Base-by-base conservation (phyloP, 1,139 yeast species). In the Debaryomyces subglobosus region DNA sequence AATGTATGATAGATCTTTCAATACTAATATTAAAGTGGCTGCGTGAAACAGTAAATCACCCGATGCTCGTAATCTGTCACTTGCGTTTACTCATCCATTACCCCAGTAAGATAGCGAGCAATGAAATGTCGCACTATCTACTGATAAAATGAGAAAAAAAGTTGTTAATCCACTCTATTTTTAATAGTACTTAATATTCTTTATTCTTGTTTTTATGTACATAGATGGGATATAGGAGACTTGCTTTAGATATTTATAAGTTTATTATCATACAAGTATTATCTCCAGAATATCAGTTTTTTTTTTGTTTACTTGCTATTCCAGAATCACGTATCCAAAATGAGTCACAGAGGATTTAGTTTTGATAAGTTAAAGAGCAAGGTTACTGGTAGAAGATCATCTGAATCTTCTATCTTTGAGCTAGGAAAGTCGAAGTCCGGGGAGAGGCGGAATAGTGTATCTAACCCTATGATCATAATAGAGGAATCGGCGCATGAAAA, bases 381-480 rank as follows among this genome's bases (percentile, higher is more conserved):
- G 40, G 64, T 62, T 3, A 48, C 51, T 16, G 57, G 56, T 27
- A 40, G 52, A 30, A 47, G 61, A 41, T 53, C 55, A n/a, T 50
- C 58, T 4, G 61, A 59, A 32, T 46, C 59, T 2, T 54, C 61
- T 3, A 47, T 58, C 8, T 43, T 53, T 23, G 61, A 58, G 36
- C 18, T 56, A 15, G 55, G 53, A 5, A 46, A 47, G 13, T 29
- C 49, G 6, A 51, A 48, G 29, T 23, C 44, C 15, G 30, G 41
- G 10, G 54, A 49, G 4, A 45, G 65, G 25, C 46, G 67, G 21
- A 57, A 57, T 44, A 56, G 64, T 41, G 41, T 55, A 3, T 51
- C 65, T 27, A 60, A 57, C 47, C 65, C 68, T 30, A 56, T 56
- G 62, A 57, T 63, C 13, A 52, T 57, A 20, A 60, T 61, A 20